Evolutionary conservation across 768 basidiomycete genomes (phyloP), one percentile per base, ranked within the genome.

Genomic region (Lactifluus volemus): DNA sequence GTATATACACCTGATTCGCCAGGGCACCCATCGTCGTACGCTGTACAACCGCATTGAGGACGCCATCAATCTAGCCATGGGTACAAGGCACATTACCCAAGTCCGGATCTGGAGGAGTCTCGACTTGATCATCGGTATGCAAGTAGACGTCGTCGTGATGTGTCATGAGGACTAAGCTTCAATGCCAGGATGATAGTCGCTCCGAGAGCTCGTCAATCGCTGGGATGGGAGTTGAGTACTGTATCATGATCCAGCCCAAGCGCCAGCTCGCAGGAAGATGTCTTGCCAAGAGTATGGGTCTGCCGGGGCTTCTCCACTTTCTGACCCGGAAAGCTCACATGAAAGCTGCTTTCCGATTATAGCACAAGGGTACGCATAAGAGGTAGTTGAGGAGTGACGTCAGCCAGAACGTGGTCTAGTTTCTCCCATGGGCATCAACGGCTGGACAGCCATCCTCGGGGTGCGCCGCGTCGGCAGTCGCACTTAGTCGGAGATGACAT

Each of bases 401-500:
- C 61, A 63, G 61, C 30, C 11, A 53, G 61, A 63, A 63, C 61
- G 61, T 58, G 61, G 52, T 44, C 56, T 47, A 54, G 25, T 53
- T 25, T 54, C 39, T 12, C 21, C 42, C 25, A 61, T 44, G 55
- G 42, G 30, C 51, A 58, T 15, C 49, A 32, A 47, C 17, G 49
- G 49, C 53, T 38, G 38, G 51, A 19, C 9, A 48, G 19, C 30
- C 34, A 8, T n/a, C 17, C n/a, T 49, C 56, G 61, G 57, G 19
- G 39, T 54, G 30, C 42, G 56, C 61, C 61, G 61, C 32, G 29
- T 9, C 52, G 53, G 57, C 41, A 36, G 57, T 53, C 52, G 57
- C 56, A 49, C 49, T 58, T 58, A 49, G 61, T 51, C 52, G 61
- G 61, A 62, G 47, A 63, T 63, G 61, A 63, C 58, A 58, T 58